These are phyloP conservation scores for Cystobasidium sp. DNA, from an alignment of 1,284 basidiomycete genomes.

Conservation along the genomic window DNA sequence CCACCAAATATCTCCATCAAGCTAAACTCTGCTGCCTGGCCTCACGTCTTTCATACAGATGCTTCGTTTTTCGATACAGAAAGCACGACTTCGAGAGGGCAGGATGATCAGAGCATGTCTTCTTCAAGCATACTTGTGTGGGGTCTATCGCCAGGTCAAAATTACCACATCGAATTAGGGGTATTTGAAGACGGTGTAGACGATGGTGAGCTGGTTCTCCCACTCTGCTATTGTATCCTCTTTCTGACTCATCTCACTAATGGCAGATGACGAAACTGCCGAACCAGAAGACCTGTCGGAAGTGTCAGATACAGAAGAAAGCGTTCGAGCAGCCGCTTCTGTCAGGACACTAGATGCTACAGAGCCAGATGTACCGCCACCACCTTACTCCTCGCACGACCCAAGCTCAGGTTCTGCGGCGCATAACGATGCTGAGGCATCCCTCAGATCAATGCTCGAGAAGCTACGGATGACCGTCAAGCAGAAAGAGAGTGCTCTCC, in stretches of 20 bases:
- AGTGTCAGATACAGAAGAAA: slow-evolving; percentile 23
- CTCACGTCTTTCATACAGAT: slow-evolving; percentile 44
- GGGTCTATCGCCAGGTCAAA: slow-evolving; percentile 39
- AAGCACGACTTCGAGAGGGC: background rate
- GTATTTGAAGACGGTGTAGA: slow-evolving; percentile 29
- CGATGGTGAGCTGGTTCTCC: slow-evolving; percentile 18
- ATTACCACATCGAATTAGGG: slow-evolving; percentile 44
- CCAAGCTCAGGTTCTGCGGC: slow-evolving; percentile 22
- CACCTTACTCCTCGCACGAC: slow-evolving; percentile 46
- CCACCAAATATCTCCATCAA: slow-evolving; percentile 43
- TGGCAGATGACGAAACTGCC: slow-evolving; percentile 10
- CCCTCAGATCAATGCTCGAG: slow-evolving; percentile 38
- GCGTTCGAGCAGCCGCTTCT: slow-evolving; percentile 11
- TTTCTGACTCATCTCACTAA: background rate
- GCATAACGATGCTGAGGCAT: slow-evolving; percentile 21
- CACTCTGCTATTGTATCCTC: background rate
- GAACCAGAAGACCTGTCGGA: slow-evolving; percentile 34
- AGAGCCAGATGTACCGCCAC: slow-evolving; percentile 44
- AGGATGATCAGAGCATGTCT: background rate
- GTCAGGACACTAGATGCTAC: slow-evolving; percentile 18
- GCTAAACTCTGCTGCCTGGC: slow-evolving; percentile 43
- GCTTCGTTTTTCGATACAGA: slow-evolving; percentile 34
- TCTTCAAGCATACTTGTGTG: slow-evolving; percentile 42
- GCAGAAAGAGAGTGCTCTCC: slow-evolving; percentile 35
- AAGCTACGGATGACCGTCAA: slow-evolving; percentile 32